phyloP scores from a whole-genome alignment of 2,329 filamentous ascomycete species.

The Aureobasidium sp. region DNA sequence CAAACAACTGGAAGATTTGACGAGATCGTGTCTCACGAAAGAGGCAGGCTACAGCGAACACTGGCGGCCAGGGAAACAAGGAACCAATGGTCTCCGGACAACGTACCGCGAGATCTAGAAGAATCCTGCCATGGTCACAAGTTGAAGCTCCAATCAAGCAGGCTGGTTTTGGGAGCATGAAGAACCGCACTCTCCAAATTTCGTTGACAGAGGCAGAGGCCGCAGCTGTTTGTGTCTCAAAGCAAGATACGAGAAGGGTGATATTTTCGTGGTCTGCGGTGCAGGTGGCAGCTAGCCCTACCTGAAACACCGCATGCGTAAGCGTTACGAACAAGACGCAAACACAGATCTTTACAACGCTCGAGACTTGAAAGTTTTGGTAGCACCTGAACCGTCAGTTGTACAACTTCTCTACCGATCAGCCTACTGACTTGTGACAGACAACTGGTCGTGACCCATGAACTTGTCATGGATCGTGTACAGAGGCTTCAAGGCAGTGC shows the following conservation, averaged over 20 bases:
- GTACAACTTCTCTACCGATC: background rate
- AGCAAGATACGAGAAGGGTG: conserved; percentile 35
- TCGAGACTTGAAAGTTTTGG: conserved; percentile 14
- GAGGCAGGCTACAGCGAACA: too few relatives aligned
- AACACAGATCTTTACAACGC: conserved; percentile 15
- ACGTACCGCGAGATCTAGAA: conserved; percentile 22
- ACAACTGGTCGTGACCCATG: conserved; percentile 26
- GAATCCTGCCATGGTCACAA: conserved; percentile 24
- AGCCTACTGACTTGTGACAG: conserved; percentile 22
- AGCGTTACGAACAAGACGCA: conserved; percentile 34
- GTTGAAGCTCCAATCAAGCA: conserved; percentile 23
- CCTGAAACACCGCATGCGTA: conserved; percentile 39
- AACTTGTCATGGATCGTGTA: conserved; percentile 22
- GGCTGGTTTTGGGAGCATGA: conserved; percentile 7
- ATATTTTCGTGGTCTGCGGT: conserved; percentile 57
- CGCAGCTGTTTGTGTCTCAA: conserved; percentile 55
- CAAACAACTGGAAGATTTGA: too few relatives aligned
- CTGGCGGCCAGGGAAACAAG: too few relatives aligned
- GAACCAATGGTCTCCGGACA: too few relatives aligned
- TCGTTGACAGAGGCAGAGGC: conserved; percentile 61
- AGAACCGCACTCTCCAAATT: conserved; percentile 43
- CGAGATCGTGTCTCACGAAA: too few relatives aligned
- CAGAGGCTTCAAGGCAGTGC: conserved; percentile 1
- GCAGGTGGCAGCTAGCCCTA: conserved; percentile 54
- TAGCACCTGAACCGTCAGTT: conserved; percentile 1